Evolutionary conservation across 192 early-diverging fungal species (phyloP).

Genomic region (Backusella tarrabulga): DNA sequence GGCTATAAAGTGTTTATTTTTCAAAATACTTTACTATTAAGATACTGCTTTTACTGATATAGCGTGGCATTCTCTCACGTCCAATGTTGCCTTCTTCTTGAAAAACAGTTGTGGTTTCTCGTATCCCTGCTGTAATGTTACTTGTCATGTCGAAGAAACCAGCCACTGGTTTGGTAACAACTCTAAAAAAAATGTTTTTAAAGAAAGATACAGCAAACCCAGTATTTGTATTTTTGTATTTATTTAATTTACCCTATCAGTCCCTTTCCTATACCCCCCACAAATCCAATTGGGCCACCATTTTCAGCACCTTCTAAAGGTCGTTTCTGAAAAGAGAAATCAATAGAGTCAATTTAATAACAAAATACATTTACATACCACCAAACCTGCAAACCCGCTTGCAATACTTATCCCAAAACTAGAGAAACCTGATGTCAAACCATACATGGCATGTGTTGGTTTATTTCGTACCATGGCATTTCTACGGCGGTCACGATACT

Average conservation of each 20-base stretch:
- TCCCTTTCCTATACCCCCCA: slow-evolving; percentile 82
- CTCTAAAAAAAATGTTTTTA: slow-evolving; percentile 36
- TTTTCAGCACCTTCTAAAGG: slow-evolving; percentile 78
- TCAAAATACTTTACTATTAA: slow-evolving; percentile 34
- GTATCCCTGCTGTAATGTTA: slow-evolving; percentile 78
- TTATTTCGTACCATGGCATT: slow-evolving; percentile 70
- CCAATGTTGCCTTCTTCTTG: slow-evolving; percentile 64
- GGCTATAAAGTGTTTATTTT: background rate
- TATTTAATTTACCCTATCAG: slow-evolving; percentile 52
- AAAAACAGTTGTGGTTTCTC: slow-evolving; percentile 85
- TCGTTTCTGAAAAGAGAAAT: slow-evolving; percentile 41
- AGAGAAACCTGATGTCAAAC: slow-evolving; percentile 77
- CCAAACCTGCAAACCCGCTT: slow-evolving; percentile 76
- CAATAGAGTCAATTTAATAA: background rate
- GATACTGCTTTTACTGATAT: slow-evolving; percentile 69
- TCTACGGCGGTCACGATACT: slow-evolving; percentile 73
- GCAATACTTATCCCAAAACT: slow-evolving; percentile 70
- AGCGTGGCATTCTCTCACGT: slow-evolving; percentile 73
- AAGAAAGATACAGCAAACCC: background rate
- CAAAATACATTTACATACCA: slow-evolving; percentile 31
- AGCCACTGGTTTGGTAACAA: slow-evolving; percentile 81
- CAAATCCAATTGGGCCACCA: slow-evolving; percentile 76
- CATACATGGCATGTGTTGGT: slow-evolving; percentile 77
- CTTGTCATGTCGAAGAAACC: slow-evolving; percentile 84
- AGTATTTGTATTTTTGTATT: background rate